phyloP scores from a whole-genome alignment of 768 basidiomycete genomes.

The Sarcomyxa edulis region DNA sequence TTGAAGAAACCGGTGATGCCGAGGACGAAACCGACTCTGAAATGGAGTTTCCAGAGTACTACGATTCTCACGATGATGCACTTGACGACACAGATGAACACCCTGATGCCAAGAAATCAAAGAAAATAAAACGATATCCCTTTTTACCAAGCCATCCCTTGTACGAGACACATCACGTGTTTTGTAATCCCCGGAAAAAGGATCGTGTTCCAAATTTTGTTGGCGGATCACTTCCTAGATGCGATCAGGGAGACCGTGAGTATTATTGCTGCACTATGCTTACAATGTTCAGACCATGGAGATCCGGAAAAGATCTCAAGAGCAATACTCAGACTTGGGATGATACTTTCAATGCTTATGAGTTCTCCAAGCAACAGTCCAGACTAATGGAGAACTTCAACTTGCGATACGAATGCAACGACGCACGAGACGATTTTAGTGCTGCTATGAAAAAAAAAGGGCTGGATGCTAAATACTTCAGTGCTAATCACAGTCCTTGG shows the following conservation, averaged over 20 bases:
- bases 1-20: too few species aligned
- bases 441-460: too few species aligned
- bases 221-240: slow-evolving; percentile 19
- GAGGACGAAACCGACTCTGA: too few species aligned
- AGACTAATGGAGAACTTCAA: slow-evolving; percentile 19
- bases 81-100: not conserved
- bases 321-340: slow-evolving; percentile 13
- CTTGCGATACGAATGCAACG: slow-evolving; percentile 20
- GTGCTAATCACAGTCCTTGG: too few species aligned
- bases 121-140: not conserved
- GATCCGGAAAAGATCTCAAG: slow-evolving; percentile 21
- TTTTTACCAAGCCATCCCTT: slow-evolving; percentile 10
- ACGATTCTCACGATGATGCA: not conserved
- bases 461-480: not conserved
- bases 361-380: slow-evolving; percentile 8
- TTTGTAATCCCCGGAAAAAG: not conserved
- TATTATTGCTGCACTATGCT: slow-evolving; percentile 27
- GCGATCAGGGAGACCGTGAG: slow-evolving; percentile 24
- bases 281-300: slow-evolving; percentile 28
- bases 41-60: not conserved
- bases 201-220: slow-evolving; percentile 22
- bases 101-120: slow-evolving; percentile 1
- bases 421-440: slow-evolving; percentile 19
- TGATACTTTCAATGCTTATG: slow-evolving; percentile 12
- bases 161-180: slow-evolving; percentile 7